phyloP scores from a whole-genome alignment of 2,329 filamentous ascomycete genomes.

The Alternaria metachromatica region DNA sequence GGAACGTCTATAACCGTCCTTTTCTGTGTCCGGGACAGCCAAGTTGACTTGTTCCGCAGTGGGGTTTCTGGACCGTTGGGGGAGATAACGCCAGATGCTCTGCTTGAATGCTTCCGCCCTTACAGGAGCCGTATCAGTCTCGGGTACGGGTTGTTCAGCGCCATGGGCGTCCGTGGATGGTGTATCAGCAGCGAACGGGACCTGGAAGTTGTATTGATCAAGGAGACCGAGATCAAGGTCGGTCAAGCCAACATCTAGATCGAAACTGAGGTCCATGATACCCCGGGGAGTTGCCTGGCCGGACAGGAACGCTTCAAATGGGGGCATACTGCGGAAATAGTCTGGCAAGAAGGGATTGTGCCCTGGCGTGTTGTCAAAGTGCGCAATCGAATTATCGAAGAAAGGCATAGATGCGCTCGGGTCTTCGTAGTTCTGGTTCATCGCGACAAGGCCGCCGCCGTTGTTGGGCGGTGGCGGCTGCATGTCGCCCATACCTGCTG shows the following conservation, averaged over 20 bases:
- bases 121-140: constrained; percentile 29
- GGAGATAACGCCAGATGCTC: constrained; percentile 56
- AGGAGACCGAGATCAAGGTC: constrained; percentile 55
- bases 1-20: constrained; percentile 38
- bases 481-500: constrained; percentile 1
- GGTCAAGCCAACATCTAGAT: constrained; percentile 55
- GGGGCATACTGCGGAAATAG: constrained; percentile 41
- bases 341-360: constrained; percentile 34
- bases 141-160: constrained; percentile 18
- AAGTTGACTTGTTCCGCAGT: constrained; percentile 47
- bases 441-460: constrained; percentile 1
- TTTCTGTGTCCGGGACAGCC: constrained; percentile 46
- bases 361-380: constrained; percentile 22
- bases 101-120: constrained; percentile 48
- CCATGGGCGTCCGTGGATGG: constrained; percentile 31
- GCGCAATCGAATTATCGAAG: constrained; percentile 20
- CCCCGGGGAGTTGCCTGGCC: constrained; percentile 54
- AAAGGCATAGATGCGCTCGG: constrained; percentile 14
- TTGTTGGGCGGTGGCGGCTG: constrained; percentile 12
- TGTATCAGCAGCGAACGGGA: constrained; percentile 49
- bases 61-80: constrained; percentile 37
- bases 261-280: constrained; percentile 54
- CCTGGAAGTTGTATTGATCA: constrained; percentile 54
- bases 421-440: constrained; percentile 15
- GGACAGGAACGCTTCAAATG: constrained; percentile 34